Conservation (phyloP, 148 eudicot species). For the Cornus suecica region DNA sequence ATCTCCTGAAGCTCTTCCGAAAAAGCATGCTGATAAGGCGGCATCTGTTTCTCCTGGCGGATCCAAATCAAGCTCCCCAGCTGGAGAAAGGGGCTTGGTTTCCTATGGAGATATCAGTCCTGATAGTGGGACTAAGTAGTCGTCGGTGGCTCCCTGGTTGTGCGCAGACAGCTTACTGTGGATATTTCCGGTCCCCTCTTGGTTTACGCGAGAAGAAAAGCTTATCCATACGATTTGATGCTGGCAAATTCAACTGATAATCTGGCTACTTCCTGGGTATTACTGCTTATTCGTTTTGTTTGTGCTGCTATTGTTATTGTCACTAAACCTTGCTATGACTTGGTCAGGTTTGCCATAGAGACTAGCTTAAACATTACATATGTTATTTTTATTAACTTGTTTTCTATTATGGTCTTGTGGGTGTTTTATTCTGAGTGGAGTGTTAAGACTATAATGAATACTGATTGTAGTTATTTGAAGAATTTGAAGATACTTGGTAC, state of each 20-base stretch:
- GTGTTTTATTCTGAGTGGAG: too few relatives aligned
- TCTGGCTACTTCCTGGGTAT: background rate
- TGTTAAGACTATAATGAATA: too few relatives aligned
- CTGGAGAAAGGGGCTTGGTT: slow-evolving; percentile 67
- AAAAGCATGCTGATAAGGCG: slow-evolving; percentile 27
- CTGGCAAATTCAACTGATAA: background rate
- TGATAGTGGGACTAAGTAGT: slow-evolving; percentile 43
- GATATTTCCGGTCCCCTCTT: background rate
- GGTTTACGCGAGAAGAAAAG: background rate
- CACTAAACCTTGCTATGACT: background rate
- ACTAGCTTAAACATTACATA: background rate
- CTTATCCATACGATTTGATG: background rate
- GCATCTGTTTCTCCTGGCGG: slow-evolving; percentile 39
- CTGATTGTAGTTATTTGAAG: too few relatives aligned
- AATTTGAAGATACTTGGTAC: too few relatives aligned
- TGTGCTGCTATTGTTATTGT: background rate
- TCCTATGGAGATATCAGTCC: slow-evolving; percentile 87
- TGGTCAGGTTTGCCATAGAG: background rate
- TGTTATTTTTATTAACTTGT: too few relatives aligned
- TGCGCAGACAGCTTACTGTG: background rate
- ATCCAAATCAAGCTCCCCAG: slow-evolving; percentile 73
- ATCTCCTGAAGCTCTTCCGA: slow-evolving; percentile 42
- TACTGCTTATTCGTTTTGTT: background rate
- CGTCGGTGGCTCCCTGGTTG: background rate
- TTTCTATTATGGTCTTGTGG: too few relatives aligned